phyloP scores from a whole-genome alignment of 2,329 filamentous ascomycete genomes.

The Akanthomyces muscarius region DNA sequence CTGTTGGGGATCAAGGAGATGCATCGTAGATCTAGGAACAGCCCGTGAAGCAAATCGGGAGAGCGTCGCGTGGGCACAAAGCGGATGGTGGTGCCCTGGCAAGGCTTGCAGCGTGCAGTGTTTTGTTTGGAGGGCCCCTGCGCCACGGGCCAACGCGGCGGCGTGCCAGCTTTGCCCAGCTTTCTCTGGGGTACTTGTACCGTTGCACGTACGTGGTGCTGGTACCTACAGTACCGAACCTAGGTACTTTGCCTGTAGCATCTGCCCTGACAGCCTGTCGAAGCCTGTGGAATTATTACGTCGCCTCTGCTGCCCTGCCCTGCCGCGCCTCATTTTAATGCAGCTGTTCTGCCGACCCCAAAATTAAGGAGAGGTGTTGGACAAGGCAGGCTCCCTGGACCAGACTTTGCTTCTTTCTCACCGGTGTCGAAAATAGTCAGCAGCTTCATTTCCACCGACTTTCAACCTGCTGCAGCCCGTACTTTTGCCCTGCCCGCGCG shows the following conservation, averaged over 20 bases:
- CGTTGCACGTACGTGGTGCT: too few relatives aligned
- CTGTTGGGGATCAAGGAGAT: background rate
- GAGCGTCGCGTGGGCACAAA: background rate
- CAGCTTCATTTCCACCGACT: background rate
- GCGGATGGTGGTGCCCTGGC: background rate
- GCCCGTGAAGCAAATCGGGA: background rate
- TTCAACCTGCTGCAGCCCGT: background rate
- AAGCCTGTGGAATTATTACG: slow-evolving; percentile 11
- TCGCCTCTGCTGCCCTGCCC: background rate
- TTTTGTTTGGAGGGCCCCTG: slow-evolving; percentile 11
- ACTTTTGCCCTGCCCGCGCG: background rate
- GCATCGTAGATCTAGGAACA: slow-evolving; percentile 9
- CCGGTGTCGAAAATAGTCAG: background rate
- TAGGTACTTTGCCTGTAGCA: background rate
- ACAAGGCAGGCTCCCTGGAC: background rate
- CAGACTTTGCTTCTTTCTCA: background rate
- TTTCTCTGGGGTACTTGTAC: background rate
- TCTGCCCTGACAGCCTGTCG: background rate
- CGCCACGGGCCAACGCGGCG: background rate
- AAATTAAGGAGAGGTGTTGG: slow-evolving; percentile 3
- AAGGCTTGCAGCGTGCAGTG: slow-evolving; percentile 2
- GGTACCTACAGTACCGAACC: too few relatives aligned
- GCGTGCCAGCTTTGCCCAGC: background rate
- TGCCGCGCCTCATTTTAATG: background rate
- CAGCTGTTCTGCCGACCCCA: background rate